Percentiles rank a stretch among this genome's conserved stretches.
Conservation (phyloP, 2,329 filamentous ascomycete species). For the Xylariomycetidae sp. region DNA sequence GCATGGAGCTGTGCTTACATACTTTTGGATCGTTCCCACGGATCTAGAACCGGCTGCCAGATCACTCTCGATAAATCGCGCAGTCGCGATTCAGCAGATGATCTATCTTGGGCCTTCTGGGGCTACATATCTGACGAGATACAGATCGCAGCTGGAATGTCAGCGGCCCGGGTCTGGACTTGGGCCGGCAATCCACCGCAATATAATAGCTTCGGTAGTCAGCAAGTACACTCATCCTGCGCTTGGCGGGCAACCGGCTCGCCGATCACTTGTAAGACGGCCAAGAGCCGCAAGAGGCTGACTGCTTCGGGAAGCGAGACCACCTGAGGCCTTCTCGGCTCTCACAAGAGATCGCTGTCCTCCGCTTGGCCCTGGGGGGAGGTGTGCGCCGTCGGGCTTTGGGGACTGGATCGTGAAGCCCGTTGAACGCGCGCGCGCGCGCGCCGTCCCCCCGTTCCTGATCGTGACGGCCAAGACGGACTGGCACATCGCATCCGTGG, state of each 20-base stretch:
- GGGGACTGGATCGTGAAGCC: not conserved
- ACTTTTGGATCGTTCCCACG: too few species aligned
- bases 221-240: slow-evolving; percentile 6
- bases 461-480: slow-evolving; percentile 17
- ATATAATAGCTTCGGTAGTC: slow-evolving; percentile 12
- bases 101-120: not conserved
- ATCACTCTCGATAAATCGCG: too few species aligned
- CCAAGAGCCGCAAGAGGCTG: slow-evolving; percentile 23
- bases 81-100: not conserved
- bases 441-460: not conserved
- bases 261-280: slow-evolving; percentile 15
- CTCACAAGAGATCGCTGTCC: slow-evolving; percentile 8
- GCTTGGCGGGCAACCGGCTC: slow-evolving; percentile 10
- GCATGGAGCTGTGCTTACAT: too few species aligned
- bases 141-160: not conserved
- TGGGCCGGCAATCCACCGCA: slow-evolving; percentile 1
- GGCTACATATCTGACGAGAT: not conserved
- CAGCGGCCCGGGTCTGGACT: not conserved
- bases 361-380: slow-evolving; percentile 1
- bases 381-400: too few species aligned
- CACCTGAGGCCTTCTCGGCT: slow-evolving; percentile 8
- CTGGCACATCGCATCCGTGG: slow-evolving; percentile 15
- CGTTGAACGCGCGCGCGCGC: not conserved
- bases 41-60: too few species aligned
- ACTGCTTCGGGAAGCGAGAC: slow-evolving; percentile 18